phyloP scores from a whole-genome alignment of 2,329 filamentous ascomycete species.

The Pseudogymnoascus sp. region DNA sequence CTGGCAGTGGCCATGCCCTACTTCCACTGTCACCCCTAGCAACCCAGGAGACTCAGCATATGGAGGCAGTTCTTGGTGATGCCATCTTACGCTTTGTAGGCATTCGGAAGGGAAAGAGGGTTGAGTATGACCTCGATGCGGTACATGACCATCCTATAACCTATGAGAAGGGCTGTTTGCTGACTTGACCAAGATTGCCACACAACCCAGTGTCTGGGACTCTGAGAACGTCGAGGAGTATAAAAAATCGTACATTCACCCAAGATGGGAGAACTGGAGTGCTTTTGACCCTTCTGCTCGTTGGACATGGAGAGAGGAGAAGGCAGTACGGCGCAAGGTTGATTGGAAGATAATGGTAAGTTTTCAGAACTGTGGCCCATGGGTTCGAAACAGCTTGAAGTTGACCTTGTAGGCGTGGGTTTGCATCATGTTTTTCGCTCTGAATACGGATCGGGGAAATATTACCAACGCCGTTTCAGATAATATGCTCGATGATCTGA shows the following conservation, averaged over 20 bases:
- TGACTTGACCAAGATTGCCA: neutral
- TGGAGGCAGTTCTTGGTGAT: neutral
- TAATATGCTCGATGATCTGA: constrained; percentile 49
- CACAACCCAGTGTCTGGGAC: neutral
- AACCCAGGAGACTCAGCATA: neutral
- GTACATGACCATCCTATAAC: neutral
- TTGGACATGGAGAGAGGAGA: constrained; percentile 25
- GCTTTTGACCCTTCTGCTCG: constrained; percentile 21
- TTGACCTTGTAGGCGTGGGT: constrained; percentile 22
- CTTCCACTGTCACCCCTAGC: neutral
- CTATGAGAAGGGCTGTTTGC: neutral
- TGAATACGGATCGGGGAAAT: constrained; percentile 54
- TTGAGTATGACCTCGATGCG: neutral
- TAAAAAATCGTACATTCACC: constrained; percentile 13
- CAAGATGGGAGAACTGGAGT: constrained; percentile 21
- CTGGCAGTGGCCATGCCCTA: neutral
- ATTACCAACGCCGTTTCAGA: constrained; percentile 50
- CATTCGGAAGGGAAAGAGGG: neutral
- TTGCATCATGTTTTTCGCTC: constrained; percentile 53
- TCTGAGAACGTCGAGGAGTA: constrained; percentile 17
- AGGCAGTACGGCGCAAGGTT: constrained; percentile 22
- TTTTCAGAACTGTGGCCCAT: neutral
- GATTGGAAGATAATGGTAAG: constrained; percentile 28
- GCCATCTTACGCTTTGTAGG: neutral
- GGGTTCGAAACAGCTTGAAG: neutral